Base-by-base conservation (phyloP, 2,329 filamentous ascomycete genomes). In the Simplicillium sp. region DNA sequence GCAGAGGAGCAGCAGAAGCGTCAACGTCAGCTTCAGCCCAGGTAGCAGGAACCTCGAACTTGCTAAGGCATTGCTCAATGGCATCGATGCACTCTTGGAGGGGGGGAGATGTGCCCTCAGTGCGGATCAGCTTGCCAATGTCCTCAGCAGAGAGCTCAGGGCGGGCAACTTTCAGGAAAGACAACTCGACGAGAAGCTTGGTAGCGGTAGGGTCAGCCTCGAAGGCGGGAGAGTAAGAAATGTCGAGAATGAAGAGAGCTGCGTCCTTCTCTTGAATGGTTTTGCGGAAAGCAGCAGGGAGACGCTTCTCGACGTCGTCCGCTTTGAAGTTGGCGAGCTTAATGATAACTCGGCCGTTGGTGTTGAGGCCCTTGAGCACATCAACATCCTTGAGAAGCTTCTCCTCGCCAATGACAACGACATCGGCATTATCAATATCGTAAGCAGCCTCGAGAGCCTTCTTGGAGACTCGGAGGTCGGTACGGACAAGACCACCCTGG, bases 401-500 rank as follows among this genome's bases (percentile, higher is more conserved):
- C 56, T 88, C 75, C 31, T 90, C 80, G 28, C 84, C 86, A 46
- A 97, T 75, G 39, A 87, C 83, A 12, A 78, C 75, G 17, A 90
- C 74, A 57, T 95, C 84, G 3, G 90, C 89, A 45, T 83, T 74
- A 44, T 82, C 78, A 14, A 95, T 70, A 3, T 84, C 74, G 57
- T 94, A 96, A 2, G 88, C 82, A 12, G 87, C 84, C 55, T 96
- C 87, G 29, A 96, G 75, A 25, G 82, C 80, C 68, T 85, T 89
- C 56, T 81, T 79, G 25, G 87, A 89, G 54, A 79, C 84, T 46
- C 90, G 82, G 41, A 97, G 77, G 56, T 97, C 90, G 35, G 86
- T 86, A 50, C 90, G 82, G 40, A 92, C 66, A 38, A 84, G 72
- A 50, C 92, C 92, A 34, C 89, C 92, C 71, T 68, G 81, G 45